Base-by-base conservation (phyloP, 1,284 basidiomycete species). In the Marasmius fiardii region DNA sequence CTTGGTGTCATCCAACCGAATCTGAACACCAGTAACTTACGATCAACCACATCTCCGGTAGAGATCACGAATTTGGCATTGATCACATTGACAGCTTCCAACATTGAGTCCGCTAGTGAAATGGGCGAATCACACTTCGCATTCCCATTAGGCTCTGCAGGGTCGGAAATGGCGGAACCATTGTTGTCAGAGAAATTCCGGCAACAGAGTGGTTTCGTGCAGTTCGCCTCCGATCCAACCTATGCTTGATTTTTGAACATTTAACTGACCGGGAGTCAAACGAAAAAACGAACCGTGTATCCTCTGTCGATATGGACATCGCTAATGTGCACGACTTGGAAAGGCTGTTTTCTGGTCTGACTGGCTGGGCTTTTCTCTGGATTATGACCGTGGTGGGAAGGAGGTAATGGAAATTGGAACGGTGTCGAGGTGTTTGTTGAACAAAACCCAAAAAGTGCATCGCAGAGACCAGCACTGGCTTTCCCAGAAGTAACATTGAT, bases 21-120 rank as follows among this genome's bases (percentile, higher is more conserved):
- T n/a, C n/a, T n/a, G n/a, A n/a, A n/a, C n/a, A n/a, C n/a, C n/a
- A n/a, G n/a, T n/a, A 11, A 56, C 26, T 4, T 65, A 68, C 39
- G 55, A 80, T 83, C 82, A 8, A 84, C 74, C 4, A 84, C 78
- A 62, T 85, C 83, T 5, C 83, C 83, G 16, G 82, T 86, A 58
- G 83, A 85, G 44, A 85, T 77, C 3, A 79, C 74, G 61, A 83
- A 83, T 14, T 67, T 65, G 4, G 76, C 74, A 45, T 73, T 68
- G 20, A 72, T 67, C 11, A 65, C 68, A 48, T 72, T 67, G 43
- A 74, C 72, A 16, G 75, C 76, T 7, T 67, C 66, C 1, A 85
- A 65, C 79, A 85, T 78, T 33, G 76, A 79, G n/a, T 78, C 73
- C 5, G 75, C 76, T 11, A 86, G 69, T 1, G 62, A 59, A 0